Evolutionary conservation across 1,284 basidiomycete genomes (phyloP).

Genomic region (Boletus coffeatus): DNA sequence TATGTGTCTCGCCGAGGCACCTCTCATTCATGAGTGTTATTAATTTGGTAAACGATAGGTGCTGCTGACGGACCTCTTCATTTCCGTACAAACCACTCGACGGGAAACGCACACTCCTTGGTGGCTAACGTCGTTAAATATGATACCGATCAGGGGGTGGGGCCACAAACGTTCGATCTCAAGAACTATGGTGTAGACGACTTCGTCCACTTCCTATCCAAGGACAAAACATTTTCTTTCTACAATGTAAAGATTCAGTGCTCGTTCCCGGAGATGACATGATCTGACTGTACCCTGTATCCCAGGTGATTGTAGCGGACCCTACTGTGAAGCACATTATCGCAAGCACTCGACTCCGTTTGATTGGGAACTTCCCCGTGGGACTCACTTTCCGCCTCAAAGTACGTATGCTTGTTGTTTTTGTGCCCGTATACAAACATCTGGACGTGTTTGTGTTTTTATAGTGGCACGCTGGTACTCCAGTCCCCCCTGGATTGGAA

Average conservation of each 20-base stretch:
- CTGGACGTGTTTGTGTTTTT: background rate
- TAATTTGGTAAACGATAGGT: background rate
- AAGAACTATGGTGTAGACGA: background rate
- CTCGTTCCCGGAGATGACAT: no score
- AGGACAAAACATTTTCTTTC: slow-evolving; percentile 4
- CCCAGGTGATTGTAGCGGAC: slow-evolving; percentile 4
- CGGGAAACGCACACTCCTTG: slow-evolving; percentile 7
- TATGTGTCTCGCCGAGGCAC: no score
- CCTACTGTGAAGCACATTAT: background rate
- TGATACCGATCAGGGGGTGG: background rate
- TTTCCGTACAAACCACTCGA: slow-evolving; percentile 8
- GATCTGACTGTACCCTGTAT: background rate
- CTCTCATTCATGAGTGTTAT: background rate
- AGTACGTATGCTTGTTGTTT: background rate
- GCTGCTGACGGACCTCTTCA: slow-evolving; percentile 1
- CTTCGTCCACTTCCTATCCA: background rate
- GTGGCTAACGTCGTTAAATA: slow-evolving; percentile 8
- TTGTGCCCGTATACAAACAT: background rate
- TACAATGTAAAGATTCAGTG: slow-evolving; percentile 4
- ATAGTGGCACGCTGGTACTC: slow-evolving; percentile 7
- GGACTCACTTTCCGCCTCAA: slow-evolving; percentile 4
- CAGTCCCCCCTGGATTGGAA: background rate
- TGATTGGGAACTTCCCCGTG: background rate
- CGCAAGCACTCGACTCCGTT: background rate
- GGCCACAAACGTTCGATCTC: background rate